Base-by-base conservation (phyloP, 805 yeast genomes). In the Jamesozyma rosinii region DNA sequence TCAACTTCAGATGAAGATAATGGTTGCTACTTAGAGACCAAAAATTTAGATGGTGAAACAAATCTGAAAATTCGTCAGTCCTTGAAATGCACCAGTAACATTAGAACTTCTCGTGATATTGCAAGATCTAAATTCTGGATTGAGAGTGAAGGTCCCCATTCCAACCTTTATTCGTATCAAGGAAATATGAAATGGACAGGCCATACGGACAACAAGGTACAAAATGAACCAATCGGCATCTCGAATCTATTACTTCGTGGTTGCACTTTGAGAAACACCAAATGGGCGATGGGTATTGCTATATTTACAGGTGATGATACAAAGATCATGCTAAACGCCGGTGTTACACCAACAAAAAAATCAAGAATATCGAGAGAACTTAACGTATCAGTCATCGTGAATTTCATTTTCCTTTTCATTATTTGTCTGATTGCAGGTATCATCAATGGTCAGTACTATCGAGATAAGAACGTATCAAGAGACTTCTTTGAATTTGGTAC, bases 141-240 rank as follows among this genome's bases (percentile, higher is more conserved):
- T 19, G 86, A 83, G 49, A 75, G 83, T 66, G 94, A 84, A 64
- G 90, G 89, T 13, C 94, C 94, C n/a, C 87, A 83, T 61, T 74
- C 88, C 0, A 83, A 82, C 57, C 65, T 84, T 48, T 84, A 83
- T 62, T 71, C 79, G 27, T 84, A 83, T 54, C 85, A 82, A 59
- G 95, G 92, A 48, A 81, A 79, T 53, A 54, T 82, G 47, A 75
- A 72, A 50, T 76, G 74, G 68, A 50, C 65, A 44, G 75, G 74
- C 40, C 40, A 51, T 4, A 40, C 36, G 14, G 47, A 46, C 19
- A 44, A 46, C 15, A 29, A 49, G 14, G 22, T 22, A 36, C 57
- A 44, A 36, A 58, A 77, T 59, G 92, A 83, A 59, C 74, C 90
- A 2, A 73, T 81, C n/a, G 77, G 77, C 2, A 77, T 81, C 53